Base-by-base conservation (phyloP, 2,329 filamentous ascomycete species). In the Fusarium sp. region DNA sequence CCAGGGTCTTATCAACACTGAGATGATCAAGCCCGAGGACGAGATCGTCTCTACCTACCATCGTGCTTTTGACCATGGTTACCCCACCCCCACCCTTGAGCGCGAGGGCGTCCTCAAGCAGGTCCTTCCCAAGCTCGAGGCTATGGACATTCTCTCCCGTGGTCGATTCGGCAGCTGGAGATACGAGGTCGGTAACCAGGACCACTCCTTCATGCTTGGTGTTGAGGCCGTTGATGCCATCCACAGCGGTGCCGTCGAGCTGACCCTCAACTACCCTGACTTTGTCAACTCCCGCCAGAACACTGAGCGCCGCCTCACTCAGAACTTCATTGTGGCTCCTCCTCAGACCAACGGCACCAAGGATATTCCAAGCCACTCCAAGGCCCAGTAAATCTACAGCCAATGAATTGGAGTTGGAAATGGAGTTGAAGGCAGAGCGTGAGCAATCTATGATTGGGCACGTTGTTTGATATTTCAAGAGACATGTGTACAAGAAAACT, bases 41-140 rank as follows among this genome's bases (percentile, higher is more conserved):
- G 95, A 98, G 86, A 97, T 99, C 74, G 94, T 99, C 78, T 97
- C 94, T 56, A 98, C 95, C 75, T 99, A 99, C 88, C 94, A 98
- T 89, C 94, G 96, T 84, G 91, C 93, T 83, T 99, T 99, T 84
- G 93, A 98, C 83, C 96, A 98, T 87, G 96, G 96, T 76, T 99
- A 99, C 88, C 96, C 96, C 70, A 99, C 96, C 20, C 96, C 96
- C 33, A 90, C 92, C 38, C 90, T 99, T 44, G 96, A 98, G 90
- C 93, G 96, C 84, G 96, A 99, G 84, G 95, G 94, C 75, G 94
- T 96, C 50, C 90, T 99, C 76, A 97, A 92, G 84, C 86, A 98
- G 86, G 90, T 99, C 62, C 91, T 99, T 56, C 96, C 96, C 78
- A 95, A 94, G 86, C 92, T 99, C 67, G 92, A 97, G 85, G 93